Conservation (phyloP, 257 asterid genomes). For the Solanum tarijense region DNA sequence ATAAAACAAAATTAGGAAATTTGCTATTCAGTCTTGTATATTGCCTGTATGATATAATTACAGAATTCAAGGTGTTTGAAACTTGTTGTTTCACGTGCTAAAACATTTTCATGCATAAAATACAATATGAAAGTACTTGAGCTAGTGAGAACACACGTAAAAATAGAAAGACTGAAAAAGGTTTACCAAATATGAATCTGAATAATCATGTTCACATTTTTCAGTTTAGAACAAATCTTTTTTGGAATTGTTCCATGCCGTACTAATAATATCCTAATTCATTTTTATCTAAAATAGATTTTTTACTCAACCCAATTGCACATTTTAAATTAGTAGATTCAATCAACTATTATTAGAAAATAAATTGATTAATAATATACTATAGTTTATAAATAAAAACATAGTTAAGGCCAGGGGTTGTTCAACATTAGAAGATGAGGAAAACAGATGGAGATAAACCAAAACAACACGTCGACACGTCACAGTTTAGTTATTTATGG, state of each 20-base stretch:
- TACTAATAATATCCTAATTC: background rate
- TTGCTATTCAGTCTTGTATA: background rate
- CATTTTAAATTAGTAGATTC: background rate
- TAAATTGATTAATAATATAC: background rate
- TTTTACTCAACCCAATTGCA: background rate
- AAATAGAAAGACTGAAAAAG: background rate
- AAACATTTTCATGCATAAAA: background rate
- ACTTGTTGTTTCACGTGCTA: background rate
- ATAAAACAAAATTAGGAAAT: background rate
- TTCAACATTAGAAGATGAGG: background rate
- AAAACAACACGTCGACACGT: background rate
- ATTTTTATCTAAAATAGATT: background rate
- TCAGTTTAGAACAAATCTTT: background rate
- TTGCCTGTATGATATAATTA: background rate
- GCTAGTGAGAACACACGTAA: background rate
- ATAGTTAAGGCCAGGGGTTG: background rate
- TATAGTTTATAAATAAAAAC: background rate
- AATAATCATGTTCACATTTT: background rate
- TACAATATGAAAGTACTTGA: background rate
- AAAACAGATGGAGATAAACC: background rate
- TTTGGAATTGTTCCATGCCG: background rate
- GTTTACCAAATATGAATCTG: background rate
- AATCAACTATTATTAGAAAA: background rate
- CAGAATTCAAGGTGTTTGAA: background rate
- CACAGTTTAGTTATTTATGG: background rate